phyloP scores from a whole-genome alignment of 2,329 filamentous ascomycete genomes.

The Scedosporium dehoogii region DNA sequence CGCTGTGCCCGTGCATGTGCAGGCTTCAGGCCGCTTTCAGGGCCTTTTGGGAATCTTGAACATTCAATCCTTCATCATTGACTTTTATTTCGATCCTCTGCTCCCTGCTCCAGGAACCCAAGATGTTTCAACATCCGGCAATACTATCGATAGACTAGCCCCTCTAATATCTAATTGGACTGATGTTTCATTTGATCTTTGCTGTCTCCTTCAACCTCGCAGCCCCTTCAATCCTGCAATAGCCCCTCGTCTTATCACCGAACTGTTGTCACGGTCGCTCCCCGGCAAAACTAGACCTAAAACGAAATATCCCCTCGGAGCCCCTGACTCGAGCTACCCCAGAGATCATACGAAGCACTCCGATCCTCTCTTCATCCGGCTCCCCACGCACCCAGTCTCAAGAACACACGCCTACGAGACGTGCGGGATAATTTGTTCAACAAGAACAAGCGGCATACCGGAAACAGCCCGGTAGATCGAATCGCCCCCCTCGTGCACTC shows the following conservation, averaged over 20 bases:
- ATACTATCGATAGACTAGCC: too few relatives aligned
- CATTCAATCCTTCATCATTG: too few relatives aligned
- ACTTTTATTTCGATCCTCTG: too few relatives aligned
- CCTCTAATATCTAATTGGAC: too few relatives aligned
- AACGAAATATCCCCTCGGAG: background rate
- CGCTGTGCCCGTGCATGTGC: too few relatives aligned
- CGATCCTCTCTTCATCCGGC: background rate
- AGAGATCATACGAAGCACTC: background rate
- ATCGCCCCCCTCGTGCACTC: background rate
- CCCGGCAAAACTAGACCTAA: conserved; percentile 1
- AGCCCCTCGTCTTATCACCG: background rate
- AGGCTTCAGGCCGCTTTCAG: too few relatives aligned
- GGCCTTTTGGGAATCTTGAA: too few relatives aligned
- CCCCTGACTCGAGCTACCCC: background rate
- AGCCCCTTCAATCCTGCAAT: background rate
- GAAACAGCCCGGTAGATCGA: background rate
- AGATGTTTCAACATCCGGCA: too few relatives aligned
- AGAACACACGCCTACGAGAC: background rate
- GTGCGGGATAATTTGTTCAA: background rate
- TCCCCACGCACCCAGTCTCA: background rate
- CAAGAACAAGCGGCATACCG: background rate
- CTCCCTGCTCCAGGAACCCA: too few relatives aligned
- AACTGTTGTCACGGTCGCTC: background rate
- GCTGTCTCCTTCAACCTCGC: background rate
- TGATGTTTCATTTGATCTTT: too few relatives aligned